Evolutionary conservation across 768 basidiomycete genomes (phyloP), one percentile per base, ranked within the genome.

Genomic region (Multifurca ochricompacta): DNA sequence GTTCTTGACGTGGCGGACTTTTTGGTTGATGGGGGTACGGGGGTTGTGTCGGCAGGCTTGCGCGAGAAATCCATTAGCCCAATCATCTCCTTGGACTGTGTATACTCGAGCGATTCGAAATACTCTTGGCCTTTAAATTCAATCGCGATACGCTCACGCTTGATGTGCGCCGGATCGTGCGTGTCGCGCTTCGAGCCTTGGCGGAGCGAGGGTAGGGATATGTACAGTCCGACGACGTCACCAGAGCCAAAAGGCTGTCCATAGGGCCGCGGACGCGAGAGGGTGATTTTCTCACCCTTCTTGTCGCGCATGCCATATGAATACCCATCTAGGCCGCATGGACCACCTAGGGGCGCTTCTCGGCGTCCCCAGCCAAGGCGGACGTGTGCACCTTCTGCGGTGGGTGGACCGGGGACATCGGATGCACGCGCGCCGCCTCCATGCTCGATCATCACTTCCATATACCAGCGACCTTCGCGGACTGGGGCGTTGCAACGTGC

Each of bases 91-190:
- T 94, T 96, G 27, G 78, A 81, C 54, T 83, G 81, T 9, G 82
- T 70, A 67, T 96, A 97, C 67, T 98, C 95, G 57, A 90, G 74
- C 56, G 83, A 83, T 72, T 99, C 96, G 68, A 97, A 97, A 67
- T 94, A 93, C 59, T 91, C 87, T 69, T 95, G 93, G n/a, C 90
- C 90, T 70, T 95, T 96, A 70, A 91, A 89, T 56, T 89, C 87
- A 65, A 99, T 94, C 3, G 94, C 82, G 56, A 95, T 88, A 51
- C 96, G 88, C 65, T 92, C 89, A 51, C 96, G 82, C 59, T 83
- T 81, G 58, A 96, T 70, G 59, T 85, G 84, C 4, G 87, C 86
- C 9, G 94, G 87, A 66, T 96, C 89, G 60, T 81, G 71, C 1
- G 77, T 76, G 64, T 94, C 89, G 35, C 79, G 74, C 41, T 71